phyloP scores from a whole-genome alignment of 345 rosid species.

The Acer campestre region DNA sequence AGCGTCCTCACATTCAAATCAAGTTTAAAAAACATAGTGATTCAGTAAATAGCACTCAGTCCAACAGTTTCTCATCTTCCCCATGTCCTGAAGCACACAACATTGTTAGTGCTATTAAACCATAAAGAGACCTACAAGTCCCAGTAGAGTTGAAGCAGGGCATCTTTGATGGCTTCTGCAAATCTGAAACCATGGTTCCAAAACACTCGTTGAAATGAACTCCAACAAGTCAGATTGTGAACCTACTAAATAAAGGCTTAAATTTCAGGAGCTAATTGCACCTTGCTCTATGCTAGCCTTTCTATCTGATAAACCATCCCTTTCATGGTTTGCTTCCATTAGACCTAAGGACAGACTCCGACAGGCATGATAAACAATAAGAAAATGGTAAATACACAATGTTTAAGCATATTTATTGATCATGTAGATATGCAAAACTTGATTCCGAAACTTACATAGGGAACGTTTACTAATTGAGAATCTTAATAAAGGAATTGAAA shows the following conservation, averaged over 20 bases:
- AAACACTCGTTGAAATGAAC: background rate
- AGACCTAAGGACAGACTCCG: background rate
- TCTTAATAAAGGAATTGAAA: no score
- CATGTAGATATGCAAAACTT: background rate
- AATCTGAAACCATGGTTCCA: no score
- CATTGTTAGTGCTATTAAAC: background rate
- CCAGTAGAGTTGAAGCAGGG: no score
- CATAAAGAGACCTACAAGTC: background rate
- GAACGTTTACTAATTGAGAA: no score
- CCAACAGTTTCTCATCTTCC: background rate
- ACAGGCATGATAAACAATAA: background rate
- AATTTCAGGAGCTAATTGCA: no score
- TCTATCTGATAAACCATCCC: background rate
- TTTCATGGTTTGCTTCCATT: background rate
- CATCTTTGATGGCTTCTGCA: no score
- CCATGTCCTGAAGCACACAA: no score
- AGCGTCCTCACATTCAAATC: background rate
- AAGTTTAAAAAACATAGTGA: background rate
- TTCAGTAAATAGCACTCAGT: background rate
- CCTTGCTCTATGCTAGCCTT: background rate
- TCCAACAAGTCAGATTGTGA: background rate
- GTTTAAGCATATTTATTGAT: background rate
- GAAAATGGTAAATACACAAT: background rate
- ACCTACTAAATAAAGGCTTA: background rate
- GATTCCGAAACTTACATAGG: background rate